phyloP scores from a whole-genome alignment of 208 protist species.

The Wallacemonas sp. region DNA sequence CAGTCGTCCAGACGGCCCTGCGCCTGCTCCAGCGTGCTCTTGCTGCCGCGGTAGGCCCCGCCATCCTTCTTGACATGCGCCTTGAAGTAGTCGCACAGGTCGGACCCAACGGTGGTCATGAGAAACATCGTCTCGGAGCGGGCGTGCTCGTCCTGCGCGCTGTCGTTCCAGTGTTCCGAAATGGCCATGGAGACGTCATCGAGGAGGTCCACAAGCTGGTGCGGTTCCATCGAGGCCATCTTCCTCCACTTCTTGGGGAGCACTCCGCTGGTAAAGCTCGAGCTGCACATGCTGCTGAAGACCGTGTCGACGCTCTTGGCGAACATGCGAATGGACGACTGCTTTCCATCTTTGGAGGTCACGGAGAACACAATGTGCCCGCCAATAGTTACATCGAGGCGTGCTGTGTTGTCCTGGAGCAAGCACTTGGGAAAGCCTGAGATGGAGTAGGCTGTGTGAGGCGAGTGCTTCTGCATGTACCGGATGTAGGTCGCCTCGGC shows the following conservation, averaged over 20 bases:
- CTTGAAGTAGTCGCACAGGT: slow-evolving; percentile 76
- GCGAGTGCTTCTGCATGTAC: slow-evolving; percentile 67
- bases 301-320: slow-evolving; percentile 55
- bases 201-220: slow-evolving; percentile 66
- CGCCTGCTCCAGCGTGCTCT: slow-evolving; percentile 61
- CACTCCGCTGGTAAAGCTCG: slow-evolving; percentile 52
- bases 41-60: slow-evolving; percentile 61
- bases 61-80: slow-evolving; percentile 32
- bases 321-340: slow-evolving; percentile 53
- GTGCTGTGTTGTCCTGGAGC: slow-evolving; percentile 30
- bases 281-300: slow-evolving; percentile 80
- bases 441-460: slow-evolving; percentile 48
- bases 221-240: slow-evolving; percentile 42
- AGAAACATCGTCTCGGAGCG: slow-evolving; percentile 71
- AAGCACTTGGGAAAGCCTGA: slow-evolving; percentile 74
- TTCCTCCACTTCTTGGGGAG: slow-evolving; percentile 63
- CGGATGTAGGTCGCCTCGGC: slow-evolving; percentile 84
- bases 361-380: slow-evolving; percentile 85
- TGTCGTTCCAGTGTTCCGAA: slow-evolving; percentile 85
- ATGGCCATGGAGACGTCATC: slow-evolving; percentile 81
- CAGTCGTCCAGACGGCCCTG: slow-evolving; percentile 78
- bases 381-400: slow-evolving; percentile 73
- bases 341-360: slow-evolving; percentile 26
- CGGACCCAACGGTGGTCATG: slow-evolving; percentile 74
- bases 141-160: slow-evolving; percentile 76